A percentile compares a stretch with the other conserved stretches of the same genome.
phyloP scores from a whole-genome alignment of 2,329 filamentous ascomycete species.

The Alternaria infectoria region DNA sequence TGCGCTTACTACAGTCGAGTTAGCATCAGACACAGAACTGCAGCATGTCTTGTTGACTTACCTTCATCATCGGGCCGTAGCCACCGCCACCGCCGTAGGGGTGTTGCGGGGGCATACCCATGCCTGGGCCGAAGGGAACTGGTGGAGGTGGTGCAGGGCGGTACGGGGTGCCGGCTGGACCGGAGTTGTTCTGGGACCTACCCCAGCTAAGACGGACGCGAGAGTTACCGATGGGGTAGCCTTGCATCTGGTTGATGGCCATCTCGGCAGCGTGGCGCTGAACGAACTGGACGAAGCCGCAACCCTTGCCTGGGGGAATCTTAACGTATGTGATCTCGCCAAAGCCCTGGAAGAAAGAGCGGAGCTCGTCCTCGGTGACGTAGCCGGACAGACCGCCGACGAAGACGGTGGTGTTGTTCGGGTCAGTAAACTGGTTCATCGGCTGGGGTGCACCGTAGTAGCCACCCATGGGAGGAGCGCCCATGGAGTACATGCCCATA shows the following conservation, averaged over 20 bases:
- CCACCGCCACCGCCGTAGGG: slow-evolving; percentile 60
- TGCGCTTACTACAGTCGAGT: slow-evolving; percentile 43
- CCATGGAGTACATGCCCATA: slow-evolving; percentile 73
- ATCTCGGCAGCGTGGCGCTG: slow-evolving; percentile 98
- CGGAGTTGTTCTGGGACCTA: slow-evolving; percentile 98
- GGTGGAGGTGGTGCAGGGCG: slow-evolving; percentile 86
- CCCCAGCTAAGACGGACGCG: slow-evolving; percentile 98
- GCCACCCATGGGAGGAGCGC: slow-evolving; percentile 67
- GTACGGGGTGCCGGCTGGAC: slow-evolving; percentile 93
- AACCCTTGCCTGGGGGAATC: slow-evolving; percentile 98
- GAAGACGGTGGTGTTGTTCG: slow-evolving; percentile 99
- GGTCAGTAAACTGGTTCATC: slow-evolving; percentile 99
- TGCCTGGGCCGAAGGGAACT: slow-evolving; percentile 66
- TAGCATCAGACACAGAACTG: slow-evolving; percentile 14
- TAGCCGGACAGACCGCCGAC: slow-evolving; percentile 97
- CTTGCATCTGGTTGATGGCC: slow-evolving; percentile 99
- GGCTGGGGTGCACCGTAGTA: slow-evolving; percentile 72
- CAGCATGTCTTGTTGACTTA: slow-evolving; percentile 36
- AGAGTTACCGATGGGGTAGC: slow-evolving; percentile 98
- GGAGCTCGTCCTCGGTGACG: slow-evolving; percentile 98
- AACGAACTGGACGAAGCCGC: slow-evolving; percentile 98
- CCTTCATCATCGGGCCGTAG: slow-evolving; percentile 74
- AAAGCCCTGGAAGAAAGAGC: slow-evolving; percentile 99
- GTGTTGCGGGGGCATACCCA: slow-evolving; percentile 70
- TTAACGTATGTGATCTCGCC: slow-evolving; percentile 99